Percentiles rank a stretch among this genome's conserved stretches.
Conservation (phyloP, 768 basidiomycete genomes). For the Suillus subaureus region DNA sequence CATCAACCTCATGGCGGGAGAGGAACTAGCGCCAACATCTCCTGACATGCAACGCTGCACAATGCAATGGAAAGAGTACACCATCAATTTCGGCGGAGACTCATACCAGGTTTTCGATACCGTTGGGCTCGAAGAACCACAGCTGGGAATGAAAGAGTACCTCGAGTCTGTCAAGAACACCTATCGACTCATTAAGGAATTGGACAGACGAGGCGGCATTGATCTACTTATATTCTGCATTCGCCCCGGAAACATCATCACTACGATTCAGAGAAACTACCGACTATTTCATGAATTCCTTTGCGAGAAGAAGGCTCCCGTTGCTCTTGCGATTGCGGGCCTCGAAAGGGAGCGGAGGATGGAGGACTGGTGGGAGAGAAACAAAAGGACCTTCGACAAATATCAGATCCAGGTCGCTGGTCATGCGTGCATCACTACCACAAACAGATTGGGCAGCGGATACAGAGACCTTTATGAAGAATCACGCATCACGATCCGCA, state of each 20-base stretch:
- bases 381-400: neutral
- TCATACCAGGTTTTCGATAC: neutral
- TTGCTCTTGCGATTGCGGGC: neutral
- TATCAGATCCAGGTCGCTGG: neutral
- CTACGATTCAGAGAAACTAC: neutral
- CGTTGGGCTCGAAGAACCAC: neutral
- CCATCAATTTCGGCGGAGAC: neutral
- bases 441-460: neutral
- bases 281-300: neutral
- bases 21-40: neutral
- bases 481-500: neutral
- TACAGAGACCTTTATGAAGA: neutral
- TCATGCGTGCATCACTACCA: neutral
- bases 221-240: neutral
- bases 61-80: neutral
- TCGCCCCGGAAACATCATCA: neutral
- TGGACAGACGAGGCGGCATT: neutral
- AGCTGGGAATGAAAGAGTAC: neutral
- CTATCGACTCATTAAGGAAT: neutral
- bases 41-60: neutral
- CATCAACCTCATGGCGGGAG: neutral
- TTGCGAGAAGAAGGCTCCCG: too few species aligned
- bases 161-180: neutral
- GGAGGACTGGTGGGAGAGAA: neutral
- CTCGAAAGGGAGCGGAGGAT: neutral